A percentile compares a stretch with the other conserved stretches of the same genome.
Evolutionary conservation across 2,329 filamentous ascomycete species (phyloP).

Genomic region (Sarocladiaceae sp.): DNA sequence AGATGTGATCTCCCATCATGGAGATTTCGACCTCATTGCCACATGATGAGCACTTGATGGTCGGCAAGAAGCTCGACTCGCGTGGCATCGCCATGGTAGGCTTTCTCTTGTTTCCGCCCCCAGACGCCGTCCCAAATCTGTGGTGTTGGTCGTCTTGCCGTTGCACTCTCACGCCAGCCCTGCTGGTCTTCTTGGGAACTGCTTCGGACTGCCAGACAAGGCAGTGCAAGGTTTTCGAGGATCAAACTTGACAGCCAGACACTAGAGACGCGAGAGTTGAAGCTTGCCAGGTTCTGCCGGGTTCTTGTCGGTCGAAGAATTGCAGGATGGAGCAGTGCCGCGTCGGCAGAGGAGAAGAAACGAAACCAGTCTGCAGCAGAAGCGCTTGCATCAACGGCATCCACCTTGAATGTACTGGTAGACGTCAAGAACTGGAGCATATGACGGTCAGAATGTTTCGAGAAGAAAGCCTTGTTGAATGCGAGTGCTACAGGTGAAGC

Average conservation of each 20-base stretch:
- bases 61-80: constrained; percentile 67
- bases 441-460: constrained; percentile 9
- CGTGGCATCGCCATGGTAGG: constrained; percentile 44
- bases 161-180: background rate
- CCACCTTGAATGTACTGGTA: background rate
- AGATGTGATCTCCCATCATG: constrained; percentile 80
- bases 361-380: background rate
- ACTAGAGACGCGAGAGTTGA: background rate
- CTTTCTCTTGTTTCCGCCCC: background rate
- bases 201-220: background rate
- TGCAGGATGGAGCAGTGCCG: background rate
- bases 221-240: background rate
- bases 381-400: too few species aligned
- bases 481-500: constrained; percentile 2
- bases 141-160: too few species aligned
- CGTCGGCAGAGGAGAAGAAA: background rate
- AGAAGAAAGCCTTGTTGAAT: too few species aligned
- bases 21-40: constrained; percentile 73
- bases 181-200: background rate
- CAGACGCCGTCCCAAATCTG: too few species aligned
- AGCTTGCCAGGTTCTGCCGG: background rate
- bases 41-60: constrained; percentile 83
- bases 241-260: constrained; percentile 3
- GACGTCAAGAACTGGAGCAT: constrained; percentile 3
- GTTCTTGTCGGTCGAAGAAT: background rate